Conservation (phyloP, 108 stramenopile species). For the Skeletonema tropicum region DNA sequence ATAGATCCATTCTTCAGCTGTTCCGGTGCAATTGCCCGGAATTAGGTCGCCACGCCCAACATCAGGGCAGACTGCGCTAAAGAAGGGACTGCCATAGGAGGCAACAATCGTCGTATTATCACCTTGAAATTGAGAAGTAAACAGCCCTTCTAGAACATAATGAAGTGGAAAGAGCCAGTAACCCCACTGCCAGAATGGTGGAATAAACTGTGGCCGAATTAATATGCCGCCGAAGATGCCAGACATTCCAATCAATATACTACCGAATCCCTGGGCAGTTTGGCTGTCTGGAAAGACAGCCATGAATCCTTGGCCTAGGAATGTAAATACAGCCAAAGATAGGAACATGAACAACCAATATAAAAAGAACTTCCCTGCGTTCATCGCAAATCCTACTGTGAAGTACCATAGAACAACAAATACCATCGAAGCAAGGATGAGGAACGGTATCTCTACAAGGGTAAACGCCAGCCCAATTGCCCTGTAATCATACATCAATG, state of each 20-base stretch:
- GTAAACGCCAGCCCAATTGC: slow-evolving; percentile 56
- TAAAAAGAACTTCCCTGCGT: slow-evolving; percentile 64
- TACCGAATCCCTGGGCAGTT: slow-evolving; percentile 60
- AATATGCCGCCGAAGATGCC: slow-evolving; percentile 66
- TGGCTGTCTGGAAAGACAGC: slow-evolving; percentile 55
- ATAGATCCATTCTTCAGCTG: slow-evolving; percentile 69
- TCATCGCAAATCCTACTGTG: slow-evolving; percentile 50
- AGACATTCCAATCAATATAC: slow-evolving; percentile 51
- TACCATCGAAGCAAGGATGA: slow-evolving; percentile 51
- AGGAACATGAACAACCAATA: slow-evolving; percentile 51
- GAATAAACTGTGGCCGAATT: slow-evolving; percentile 62
- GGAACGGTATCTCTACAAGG: slow-evolving; percentile 66
- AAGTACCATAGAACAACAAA: slow-evolving; percentile 68
- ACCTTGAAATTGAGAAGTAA: slow-evolving; percentile 58
- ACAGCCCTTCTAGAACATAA: slow-evolving; percentile 64
- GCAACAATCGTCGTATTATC: slow-evolving; percentile 64
- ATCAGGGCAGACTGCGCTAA: slow-evolving; percentile 40
- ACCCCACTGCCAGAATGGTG: slow-evolving; percentile 49
- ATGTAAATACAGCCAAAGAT: slow-evolving; percentile 43
- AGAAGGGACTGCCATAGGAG: slow-evolving; percentile 51
- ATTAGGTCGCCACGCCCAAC: slow-evolving; percentile 3
- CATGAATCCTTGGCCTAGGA: slow-evolving; percentile 58
- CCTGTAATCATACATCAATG: slow-evolving; percentile 62
- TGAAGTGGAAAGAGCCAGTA: slow-evolving; percentile 59
- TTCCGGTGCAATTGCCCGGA: slow-evolving; percentile 37